These are phyloP conservation scores for Babesia gibsoni DNA, from an alignment of 169 alveolate genomes.

Conservation along the genomic window DNA sequence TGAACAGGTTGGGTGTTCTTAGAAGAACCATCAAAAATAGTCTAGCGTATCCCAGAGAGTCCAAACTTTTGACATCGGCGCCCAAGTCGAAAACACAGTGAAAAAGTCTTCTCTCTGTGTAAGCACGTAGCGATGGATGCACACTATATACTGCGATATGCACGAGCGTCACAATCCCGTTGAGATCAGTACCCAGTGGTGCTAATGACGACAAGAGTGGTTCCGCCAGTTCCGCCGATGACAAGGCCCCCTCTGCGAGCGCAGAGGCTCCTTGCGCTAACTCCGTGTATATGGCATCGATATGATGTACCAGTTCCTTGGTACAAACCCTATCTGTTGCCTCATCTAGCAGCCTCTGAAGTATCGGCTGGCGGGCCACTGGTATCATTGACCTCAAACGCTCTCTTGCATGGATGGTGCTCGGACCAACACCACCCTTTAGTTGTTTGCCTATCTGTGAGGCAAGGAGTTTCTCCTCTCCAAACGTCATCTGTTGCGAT, in stretches of 20 bases:
- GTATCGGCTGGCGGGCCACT: constrained; percentile 5
- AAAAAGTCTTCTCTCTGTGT: constrained; percentile 23
- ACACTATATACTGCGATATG: constrained; percentile 7
- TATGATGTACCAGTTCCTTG: constrained; percentile 14
- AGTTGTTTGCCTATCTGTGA: constrained; percentile 12
- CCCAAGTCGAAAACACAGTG: constrained; percentile 45
- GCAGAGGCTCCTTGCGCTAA: neutral
- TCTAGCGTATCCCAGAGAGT: constrained; percentile 18
- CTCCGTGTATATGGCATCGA: constrained; percentile 13
- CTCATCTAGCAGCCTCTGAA: constrained; percentile 7
- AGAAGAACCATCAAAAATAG: constrained; percentile 37
- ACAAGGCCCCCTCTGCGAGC: neutral
- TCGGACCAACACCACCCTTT: neutral
- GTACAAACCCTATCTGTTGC: neutral
- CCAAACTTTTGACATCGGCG: constrained; percentile 20
- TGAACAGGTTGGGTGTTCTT: constrained; percentile 9
- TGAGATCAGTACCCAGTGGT: constrained; percentile 2
- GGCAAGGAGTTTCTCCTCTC: constrained; percentile 1
- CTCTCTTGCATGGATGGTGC: constrained; percentile 4
- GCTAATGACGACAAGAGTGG: neutral
- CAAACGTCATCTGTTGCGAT: constrained; percentile 20
- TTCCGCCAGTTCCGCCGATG: constrained; percentile 21
- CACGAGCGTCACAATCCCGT: constrained; percentile 7
- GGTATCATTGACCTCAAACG: constrained; percentile 6
- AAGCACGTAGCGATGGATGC: neutral